A percentile compares a stretch with the other conserved stretches of the same genome.
Evolutionary conservation across 306 rosid species (phyloP).

Genomic region (Dryas octopetala): DNA sequence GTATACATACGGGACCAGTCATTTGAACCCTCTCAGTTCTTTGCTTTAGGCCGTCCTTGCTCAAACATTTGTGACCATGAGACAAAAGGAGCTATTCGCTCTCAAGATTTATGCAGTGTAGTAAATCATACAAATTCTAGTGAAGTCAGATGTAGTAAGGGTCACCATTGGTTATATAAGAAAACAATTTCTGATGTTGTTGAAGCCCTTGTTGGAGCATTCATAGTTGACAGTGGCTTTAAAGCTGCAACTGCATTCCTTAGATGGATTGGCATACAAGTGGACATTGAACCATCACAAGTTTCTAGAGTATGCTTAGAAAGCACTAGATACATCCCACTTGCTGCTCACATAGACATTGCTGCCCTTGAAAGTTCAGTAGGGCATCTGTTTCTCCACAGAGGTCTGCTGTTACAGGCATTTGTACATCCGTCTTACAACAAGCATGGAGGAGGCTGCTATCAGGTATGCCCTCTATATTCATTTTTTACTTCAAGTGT

Average conservation of each 20-base stretch:
- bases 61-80: constrained; percentile 56
- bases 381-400: constrained; percentile 63
- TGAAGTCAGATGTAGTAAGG: constrained; percentile 62
- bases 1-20: constrained; percentile 77
- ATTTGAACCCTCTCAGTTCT: constrained; percentile 74
- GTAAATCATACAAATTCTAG: constrained; percentile 27
- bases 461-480: constrained; percentile 57
- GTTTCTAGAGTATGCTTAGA: constrained; percentile 49
- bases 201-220: constrained; percentile 95
- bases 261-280: constrained; percentile 77
- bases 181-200: constrained; percentile 85
- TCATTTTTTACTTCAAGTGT: constrained; percentile 17
- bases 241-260: constrained; percentile 83
- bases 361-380: constrained; percentile 58
- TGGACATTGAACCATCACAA: constrained; percentile 66
- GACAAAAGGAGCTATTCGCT: constrained; percentile 51
- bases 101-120: constrained; percentile 29
- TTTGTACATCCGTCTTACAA: constrained; percentile 89
- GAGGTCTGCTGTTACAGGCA: constrained; percentile 85
- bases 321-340: constrained; percentile 61
- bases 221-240: constrained; percentile 92
- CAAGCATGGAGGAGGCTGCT: constrained; percentile 90
- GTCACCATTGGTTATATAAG: constrained; percentile 84
- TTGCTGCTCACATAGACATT: constrained; percentile 50
- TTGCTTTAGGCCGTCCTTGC: constrained; percentile 78